A percentile compares a stretch with the other conserved stretches of the same genome.
Evolutionary conservation across 2,329 filamentous ascomycete species (phyloP).

Genomic region (Rhexocercosporidium sp.): DNA sequence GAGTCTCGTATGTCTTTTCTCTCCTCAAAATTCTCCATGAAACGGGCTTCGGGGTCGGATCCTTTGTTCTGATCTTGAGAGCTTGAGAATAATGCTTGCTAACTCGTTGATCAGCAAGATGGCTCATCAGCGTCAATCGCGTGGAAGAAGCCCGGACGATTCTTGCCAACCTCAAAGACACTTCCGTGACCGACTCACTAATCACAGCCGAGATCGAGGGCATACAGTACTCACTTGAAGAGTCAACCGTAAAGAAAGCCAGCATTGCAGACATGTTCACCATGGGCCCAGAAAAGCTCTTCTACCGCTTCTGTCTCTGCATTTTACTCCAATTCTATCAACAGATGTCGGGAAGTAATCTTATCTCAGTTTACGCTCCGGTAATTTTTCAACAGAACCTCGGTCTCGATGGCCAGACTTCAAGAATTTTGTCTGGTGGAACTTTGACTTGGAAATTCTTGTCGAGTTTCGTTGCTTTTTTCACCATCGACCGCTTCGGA

Average conservation of each 20-base stretch:
- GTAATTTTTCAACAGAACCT: conserved; percentile 55
- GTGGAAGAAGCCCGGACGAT: conserved; percentile 45
- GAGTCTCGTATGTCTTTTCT: too few relatives aligned
- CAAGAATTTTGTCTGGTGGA: conserved; percentile 53
- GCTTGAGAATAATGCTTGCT: too few relatives aligned
- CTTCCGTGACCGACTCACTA: conserved; percentile 11
- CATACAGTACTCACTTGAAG: conserved; percentile 56
- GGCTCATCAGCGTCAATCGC: conserved; percentile 43
- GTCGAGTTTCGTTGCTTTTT: conserved; percentile 49
- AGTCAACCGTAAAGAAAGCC: conserved; percentile 46
- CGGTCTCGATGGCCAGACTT: conserved; percentile 50
- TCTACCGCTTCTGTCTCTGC: conserved; percentile 56
- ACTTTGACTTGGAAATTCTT: conserved; percentile 62
- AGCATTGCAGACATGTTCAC: conserved; percentile 51
- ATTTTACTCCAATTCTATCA: conserved; percentile 57
- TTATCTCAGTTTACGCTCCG: conserved; percentile 50
- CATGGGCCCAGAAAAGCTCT: conserved; percentile 55
- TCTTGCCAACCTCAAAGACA: conserved; percentile 24
- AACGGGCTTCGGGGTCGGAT: too few relatives aligned
- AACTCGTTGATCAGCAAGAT: too few relatives aligned
- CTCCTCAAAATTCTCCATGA: too few relatives aligned
- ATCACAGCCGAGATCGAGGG: conserved; percentile 48
- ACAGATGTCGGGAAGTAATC: conserved; percentile 50
- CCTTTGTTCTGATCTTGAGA: too few relatives aligned
- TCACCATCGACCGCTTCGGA: conserved; percentile 71